A percentile compares a stretch with the other conserved stretches of the same genome.
phyloP scores from a whole-genome alignment of 2,329 filamentous ascomycete genomes.

The Clathrospora elynae region DNA sequence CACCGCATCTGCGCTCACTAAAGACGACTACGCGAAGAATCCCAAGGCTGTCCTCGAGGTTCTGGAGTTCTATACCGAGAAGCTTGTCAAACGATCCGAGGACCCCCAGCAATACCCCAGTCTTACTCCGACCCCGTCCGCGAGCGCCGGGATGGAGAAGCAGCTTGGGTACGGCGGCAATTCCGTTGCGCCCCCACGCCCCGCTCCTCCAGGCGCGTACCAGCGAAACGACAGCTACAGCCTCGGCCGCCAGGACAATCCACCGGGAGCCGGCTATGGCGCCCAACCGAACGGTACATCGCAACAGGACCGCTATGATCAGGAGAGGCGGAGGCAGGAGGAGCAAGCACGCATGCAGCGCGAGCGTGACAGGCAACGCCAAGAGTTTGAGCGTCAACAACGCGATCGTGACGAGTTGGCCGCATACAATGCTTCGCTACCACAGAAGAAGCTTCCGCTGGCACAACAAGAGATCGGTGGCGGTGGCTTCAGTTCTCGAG shows the following conservation, averaged over 20 bases:
- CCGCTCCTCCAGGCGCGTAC: conserved; percentile 51
- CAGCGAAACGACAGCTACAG: conserved; percentile 55
- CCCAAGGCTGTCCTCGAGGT: conserved; percentile 74
- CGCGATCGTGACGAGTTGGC: conserved; percentile 75
- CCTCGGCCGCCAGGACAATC: conserved; percentile 40
- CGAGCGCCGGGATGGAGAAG: conserved; percentile 53
- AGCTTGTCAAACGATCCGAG: conserved; percentile 72
- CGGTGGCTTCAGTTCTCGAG: conserved; percentile 55
- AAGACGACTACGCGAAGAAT: conserved; percentile 98
- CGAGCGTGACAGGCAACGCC: conserved; percentile 46
- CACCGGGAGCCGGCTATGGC: conserved; percentile 37
- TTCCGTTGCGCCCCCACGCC: conserved; percentile 56
- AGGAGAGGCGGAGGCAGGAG: conserved; percentile 45
- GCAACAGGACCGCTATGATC: conserved; percentile 40
- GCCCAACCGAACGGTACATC: conserved; percentile 43
- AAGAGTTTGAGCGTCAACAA: conserved; percentile 53
- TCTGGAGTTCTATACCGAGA: conserved; percentile 83
- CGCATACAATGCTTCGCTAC: conserved; percentile 87
- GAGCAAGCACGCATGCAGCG: conserved; percentile 49
- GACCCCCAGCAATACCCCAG: conserved; percentile 72
- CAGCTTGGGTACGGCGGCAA: conserved; percentile 56
- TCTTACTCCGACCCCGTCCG: conserved; percentile 69
- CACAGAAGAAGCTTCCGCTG: conserved; percentile 76
- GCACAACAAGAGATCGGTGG: conserved; percentile 90
- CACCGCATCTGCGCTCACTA: conserved; percentile 95